These are phyloP conservation scores for Emiliania huxleyi DNA, from an alignment of 78 protist species.

Conservation along the genomic window DNA sequence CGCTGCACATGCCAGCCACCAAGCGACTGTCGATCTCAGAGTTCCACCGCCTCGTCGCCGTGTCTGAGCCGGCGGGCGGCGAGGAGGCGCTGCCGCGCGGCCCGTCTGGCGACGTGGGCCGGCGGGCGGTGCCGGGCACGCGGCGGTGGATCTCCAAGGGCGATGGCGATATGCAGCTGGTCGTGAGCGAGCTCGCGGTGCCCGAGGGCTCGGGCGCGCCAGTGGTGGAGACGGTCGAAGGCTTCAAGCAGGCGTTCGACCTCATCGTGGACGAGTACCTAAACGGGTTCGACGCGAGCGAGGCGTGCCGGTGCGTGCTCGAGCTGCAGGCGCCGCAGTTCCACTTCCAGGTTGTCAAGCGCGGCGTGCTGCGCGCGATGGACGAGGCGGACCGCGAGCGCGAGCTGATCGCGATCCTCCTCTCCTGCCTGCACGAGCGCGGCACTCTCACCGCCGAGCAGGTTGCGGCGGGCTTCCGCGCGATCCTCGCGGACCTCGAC, in stretches of 20 bases:
- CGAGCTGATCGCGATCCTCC: not conserved
- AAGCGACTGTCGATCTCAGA: not conserved
- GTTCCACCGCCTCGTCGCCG: not conserved
- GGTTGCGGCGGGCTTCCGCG: not conserved
- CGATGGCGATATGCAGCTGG: not conserved
- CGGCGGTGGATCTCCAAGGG: not conserved
- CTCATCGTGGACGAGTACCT: not conserved
- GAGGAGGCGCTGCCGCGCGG: not conserved
- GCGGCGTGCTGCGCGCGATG: not conserved
- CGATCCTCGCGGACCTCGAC: not conserved
- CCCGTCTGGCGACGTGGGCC: not conserved
- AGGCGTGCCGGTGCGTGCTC: not conserved
- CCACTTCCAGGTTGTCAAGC: not conserved
- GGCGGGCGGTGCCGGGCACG: not conserved
- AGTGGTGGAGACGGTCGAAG: not conserved
- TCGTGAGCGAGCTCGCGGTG: not conserved
- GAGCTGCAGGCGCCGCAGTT: not conserved
- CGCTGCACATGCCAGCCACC: no score
- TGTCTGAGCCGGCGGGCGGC: not conserved
- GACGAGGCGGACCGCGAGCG: not conserved
- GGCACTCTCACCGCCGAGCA: not conserved
- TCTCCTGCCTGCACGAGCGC: conserved; percentile 8
- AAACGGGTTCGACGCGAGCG: not conserved
- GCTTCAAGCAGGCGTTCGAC: not conserved
- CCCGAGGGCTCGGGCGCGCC: not conserved